A percentile compares a stretch with the other conserved stretches of the same genome.
Conservation (phyloP, 2,329 filamentous ascomycete genomes). For the Penicillium sp. region DNA sequence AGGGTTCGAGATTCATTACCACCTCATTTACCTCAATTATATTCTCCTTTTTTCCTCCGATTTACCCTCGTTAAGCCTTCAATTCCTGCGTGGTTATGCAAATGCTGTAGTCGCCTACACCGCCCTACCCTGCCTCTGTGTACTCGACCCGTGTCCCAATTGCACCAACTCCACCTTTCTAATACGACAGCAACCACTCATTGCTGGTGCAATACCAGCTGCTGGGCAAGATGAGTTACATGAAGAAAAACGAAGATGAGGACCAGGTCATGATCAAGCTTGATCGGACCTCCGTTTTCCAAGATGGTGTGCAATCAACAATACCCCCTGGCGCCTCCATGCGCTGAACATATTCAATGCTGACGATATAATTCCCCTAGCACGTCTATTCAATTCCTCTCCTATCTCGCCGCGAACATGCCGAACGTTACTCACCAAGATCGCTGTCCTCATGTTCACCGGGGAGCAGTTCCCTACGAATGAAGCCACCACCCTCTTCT, state of each 20-base stretch:
- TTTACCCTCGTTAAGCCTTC: background rate
- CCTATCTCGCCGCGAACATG: slow-evolving; percentile 97
- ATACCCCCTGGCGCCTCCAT: slow-evolving; percentile 23
- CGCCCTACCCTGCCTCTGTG: slow-evolving; percentile 24
- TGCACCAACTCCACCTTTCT: slow-evolving; percentile 24
- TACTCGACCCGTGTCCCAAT: slow-evolving; percentile 25
- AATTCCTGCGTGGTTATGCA: slow-evolving; percentile 18
- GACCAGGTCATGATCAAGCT: slow-evolving; percentile 93
- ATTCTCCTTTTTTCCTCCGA: background rate
- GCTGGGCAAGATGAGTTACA: slow-evolving; percentile 73
- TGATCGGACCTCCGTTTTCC: slow-evolving; percentile 95
- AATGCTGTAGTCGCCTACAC: slow-evolving; percentile 26
- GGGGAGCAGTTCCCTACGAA: slow-evolving; percentile 96
- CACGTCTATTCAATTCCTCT: slow-evolving; percentile 95
- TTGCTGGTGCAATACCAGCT: slow-evolving; percentile 33
- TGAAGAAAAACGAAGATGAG: slow-evolving; percentile 99
- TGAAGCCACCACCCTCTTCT: slow-evolving; percentile 97
- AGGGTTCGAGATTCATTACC: slow-evolving; percentile 15
- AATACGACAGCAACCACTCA: slow-evolving; percentile 24
- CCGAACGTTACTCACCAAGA: slow-evolving; percentile 95
- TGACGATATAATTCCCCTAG: slow-evolving; percentile 49
- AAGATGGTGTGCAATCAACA: slow-evolving; percentile 71
- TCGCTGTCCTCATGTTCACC: slow-evolving; percentile 91
- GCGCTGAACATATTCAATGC: slow-evolving; percentile 18
- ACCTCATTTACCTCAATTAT: slow-evolving; percentile 14